phyloP scores from a whole-genome alignment of 164 flowering plant species.

The Nymphaea colorata region DNA sequence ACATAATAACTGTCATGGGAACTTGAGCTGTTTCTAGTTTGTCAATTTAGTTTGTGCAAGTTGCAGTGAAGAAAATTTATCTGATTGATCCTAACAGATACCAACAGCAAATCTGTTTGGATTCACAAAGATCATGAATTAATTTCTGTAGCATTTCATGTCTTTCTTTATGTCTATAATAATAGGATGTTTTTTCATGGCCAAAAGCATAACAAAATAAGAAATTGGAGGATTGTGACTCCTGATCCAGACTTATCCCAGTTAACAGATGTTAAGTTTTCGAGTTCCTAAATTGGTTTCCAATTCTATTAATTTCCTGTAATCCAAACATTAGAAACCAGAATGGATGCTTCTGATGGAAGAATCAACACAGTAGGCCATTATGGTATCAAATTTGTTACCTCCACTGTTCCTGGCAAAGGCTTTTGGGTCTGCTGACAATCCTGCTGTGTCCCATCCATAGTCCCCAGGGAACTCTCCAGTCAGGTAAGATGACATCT shows the following conservation, averaged over 20 bases:
- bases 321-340: slow-evolving; percentile 3
- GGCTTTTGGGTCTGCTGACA: slow-evolving; percentile 95
- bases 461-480: slow-evolving; percentile 97
- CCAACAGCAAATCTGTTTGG: too few species aligned
- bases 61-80: background rate
- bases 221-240: too few species aligned
- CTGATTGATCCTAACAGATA: background rate
- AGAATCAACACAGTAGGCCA: background rate
- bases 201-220: too few species aligned
- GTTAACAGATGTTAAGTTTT: background rate
- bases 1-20: too few species aligned
- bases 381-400: too few species aligned
- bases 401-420: slow-evolving; percentile 65
- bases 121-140: too few species aligned
- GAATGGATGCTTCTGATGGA: background rate
- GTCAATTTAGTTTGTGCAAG: too few species aligned
- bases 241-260: background rate
- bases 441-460: slow-evolving; percentile 95
- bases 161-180: too few species aligned
- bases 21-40: too few species aligned
- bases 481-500: slow-evolving; percentile 79
- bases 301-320: slow-evolving; percentile 46
- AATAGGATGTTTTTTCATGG: too few species aligned
- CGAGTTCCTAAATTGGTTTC: background rate
- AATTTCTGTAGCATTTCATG: too few species aligned